Conservation (phyloP, 1,284 basidiomycete species). For the Vanrija sp. region DNA sequence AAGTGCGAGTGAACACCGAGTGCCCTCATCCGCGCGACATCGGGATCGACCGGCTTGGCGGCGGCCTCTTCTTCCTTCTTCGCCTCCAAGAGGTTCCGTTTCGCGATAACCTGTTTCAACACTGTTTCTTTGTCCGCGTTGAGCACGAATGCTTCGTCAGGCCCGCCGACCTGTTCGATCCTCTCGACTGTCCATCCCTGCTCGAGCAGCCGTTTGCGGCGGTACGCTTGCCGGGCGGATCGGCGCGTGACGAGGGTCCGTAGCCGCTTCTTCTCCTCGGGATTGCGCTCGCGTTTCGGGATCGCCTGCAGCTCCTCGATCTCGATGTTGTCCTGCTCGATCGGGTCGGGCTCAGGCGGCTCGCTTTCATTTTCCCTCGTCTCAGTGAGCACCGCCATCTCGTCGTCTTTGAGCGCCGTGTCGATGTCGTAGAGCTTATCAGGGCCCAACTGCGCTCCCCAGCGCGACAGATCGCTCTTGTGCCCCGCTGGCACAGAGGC, state of each 20-base stretch:
- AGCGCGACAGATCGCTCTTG: not conserved
- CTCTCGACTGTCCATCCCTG: slow-evolving; percentile 25
- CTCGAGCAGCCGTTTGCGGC: slow-evolving; percentile 19
- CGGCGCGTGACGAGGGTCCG: slow-evolving; percentile 18
- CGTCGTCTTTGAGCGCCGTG: not conserved
- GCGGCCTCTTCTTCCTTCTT: not conserved
- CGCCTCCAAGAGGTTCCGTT: not conserved
- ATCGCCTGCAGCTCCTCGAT: slow-evolving; percentile 20
- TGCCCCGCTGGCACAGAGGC: not conserved
- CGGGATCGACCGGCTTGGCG: not conserved
- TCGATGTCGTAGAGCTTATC: not conserved
- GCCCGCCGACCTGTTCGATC: slow-evolving; percentile 26
- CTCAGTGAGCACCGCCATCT: not conserved
- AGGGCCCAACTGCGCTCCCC: not conserved
- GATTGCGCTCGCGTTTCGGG: slow-evolving; percentile 19
- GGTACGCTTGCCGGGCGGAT: slow-evolving; percentile 21
- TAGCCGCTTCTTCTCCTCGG: slow-evolving; percentile 15
- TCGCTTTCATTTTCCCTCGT: not conserved
- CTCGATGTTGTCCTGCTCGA: slow-evolving; percentile 20
- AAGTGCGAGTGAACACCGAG: not conserved
- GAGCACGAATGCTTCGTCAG: slow-evolving; percentile 23
- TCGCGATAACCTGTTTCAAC: not conserved
- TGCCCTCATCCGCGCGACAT: not conserved
- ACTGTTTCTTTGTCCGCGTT: not conserved
- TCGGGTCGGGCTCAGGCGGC: slow-evolving; percentile 1